Evolutionary conservation across 192 early-diverging fungal species (phyloP).

Genomic region (Coemansia sp.): DNA sequence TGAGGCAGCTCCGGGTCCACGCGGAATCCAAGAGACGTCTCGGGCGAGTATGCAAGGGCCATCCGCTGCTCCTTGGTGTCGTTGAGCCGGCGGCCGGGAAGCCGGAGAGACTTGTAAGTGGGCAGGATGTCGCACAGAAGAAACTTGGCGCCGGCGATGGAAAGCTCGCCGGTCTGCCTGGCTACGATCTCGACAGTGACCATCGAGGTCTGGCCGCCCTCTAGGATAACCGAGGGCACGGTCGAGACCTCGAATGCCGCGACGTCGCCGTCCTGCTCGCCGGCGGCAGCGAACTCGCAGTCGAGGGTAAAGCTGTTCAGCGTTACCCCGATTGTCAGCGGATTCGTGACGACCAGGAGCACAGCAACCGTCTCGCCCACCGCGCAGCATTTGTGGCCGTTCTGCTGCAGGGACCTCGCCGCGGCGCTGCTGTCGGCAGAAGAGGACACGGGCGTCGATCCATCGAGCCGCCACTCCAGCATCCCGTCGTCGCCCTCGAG

Average conservation of each 20-base stretch:
- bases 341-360: constrained; percentile 44
- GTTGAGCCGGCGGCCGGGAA: constrained; percentile 70
- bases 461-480: constrained; percentile 27
- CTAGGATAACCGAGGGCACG: constrained; percentile 32
- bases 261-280: neutral
- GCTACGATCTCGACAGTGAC: constrained; percentile 34
- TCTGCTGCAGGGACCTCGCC: neutral
- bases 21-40: constrained; percentile 66
- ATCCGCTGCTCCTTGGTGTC: constrained; percentile 69
- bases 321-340: constrained; percentile 43
- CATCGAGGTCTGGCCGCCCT: constrained; percentile 37
- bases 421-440: neutral
- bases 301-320: constrained; percentile 44
- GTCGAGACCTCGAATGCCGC: constrained; percentile 22
- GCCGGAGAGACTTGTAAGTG: constrained; percentile 61
- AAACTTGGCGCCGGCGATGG: constrained; percentile 72
- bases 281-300: constrained; percentile 28
- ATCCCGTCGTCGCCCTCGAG: constrained; percentile 46
- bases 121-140: constrained; percentile 76
- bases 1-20: constrained; percentile 82
- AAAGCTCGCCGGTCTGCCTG: constrained; percentile 58
- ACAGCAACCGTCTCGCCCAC: constrained; percentile 45
- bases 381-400: constrained; percentile 27
- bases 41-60: constrained; percentile 61
- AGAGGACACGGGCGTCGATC: constrained; percentile 12